A percentile compares a stretch with the other conserved stretches of the same genome.
These are phyloP conservation scores for Fusarium sp. DNA, from an alignment of 2,329 filamentous ascomycete genomes.

Conservation along the genomic window DNA sequence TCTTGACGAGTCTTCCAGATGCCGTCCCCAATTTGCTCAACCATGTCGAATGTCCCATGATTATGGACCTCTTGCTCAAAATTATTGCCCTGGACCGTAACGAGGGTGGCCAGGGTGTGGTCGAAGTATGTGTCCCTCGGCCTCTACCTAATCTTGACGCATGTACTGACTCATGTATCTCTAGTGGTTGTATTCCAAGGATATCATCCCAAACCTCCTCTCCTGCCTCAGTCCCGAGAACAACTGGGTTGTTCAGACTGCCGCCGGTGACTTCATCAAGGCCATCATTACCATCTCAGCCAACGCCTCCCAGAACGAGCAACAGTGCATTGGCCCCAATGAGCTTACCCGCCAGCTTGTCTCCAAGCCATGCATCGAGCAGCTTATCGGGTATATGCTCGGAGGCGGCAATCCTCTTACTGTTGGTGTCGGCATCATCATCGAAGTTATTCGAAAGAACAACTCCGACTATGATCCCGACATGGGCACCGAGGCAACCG, in stretches of 20 bases:
- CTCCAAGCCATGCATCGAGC: conserved; percentile 83
- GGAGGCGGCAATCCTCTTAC: conserved; percentile 92
- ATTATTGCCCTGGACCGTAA: conserved; percentile 96
- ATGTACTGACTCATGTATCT: conserved; percentile 35
- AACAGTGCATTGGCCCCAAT: conserved; percentile 98
- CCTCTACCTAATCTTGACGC: conserved; percentile 2
- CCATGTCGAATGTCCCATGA: conserved; percentile 96
- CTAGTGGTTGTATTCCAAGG: conserved; percentile 90
- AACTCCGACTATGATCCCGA: conserved; percentile 99
- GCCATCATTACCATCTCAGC: conserved; percentile 99
- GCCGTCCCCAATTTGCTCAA: conserved; percentile 87
- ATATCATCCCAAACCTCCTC: conserved; percentile 86
- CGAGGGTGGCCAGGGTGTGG: conserved; percentile 89
- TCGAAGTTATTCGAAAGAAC: conserved; percentile 98
- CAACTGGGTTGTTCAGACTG: conserved; percentile 91
- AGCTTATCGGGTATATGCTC: conserved; percentile 91
- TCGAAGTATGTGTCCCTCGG: conserved; percentile 73
- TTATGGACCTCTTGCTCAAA: conserved; percentile 97
- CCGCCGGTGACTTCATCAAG: conserved; percentile 96
- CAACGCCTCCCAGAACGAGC: conserved; percentile 97
- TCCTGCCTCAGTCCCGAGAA: conserved; percentile 88
- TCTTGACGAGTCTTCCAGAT: conserved; percentile 85
- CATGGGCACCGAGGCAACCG: conserved; percentile 81
- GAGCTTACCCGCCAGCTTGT: conserved; percentile 95
- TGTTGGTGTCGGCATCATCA: conserved; percentile 95